Evolutionary conservation across 257 asterid genomes (phyloP), one percentile per base, ranked within the genome.

Genomic region (Lantana camara): DNA sequence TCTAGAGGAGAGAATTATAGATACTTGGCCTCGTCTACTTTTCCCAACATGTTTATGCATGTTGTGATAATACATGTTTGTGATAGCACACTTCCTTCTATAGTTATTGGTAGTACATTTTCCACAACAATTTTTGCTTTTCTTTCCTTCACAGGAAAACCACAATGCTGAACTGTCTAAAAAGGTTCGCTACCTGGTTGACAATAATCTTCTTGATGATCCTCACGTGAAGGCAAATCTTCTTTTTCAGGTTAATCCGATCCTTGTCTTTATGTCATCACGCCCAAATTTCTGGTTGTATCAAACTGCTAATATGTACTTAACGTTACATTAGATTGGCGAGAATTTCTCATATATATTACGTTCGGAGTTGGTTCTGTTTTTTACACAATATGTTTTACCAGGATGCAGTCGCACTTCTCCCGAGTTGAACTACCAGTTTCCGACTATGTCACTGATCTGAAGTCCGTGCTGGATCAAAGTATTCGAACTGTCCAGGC

Each of bases 181-280:
- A 57, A 87, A 82, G 82, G 90, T 93, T 66, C 89, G 66, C 27
- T 81, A 79, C 76, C 72, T 67, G 81, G 95, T 93, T 69, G 99
- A 93, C 83, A 77, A 83, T 66, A 81, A 77, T 78, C 83, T 85
- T 73, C 90, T 93, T 46, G 99, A 93, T 76, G 97, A 93, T 71
- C 99, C 99, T 58, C 99, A 93, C 72, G 96, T 90, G 73, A 93
- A 93, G 78, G 86, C 99, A 70, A 93, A 90, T 84, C 90, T 93
- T 75, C 97, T 93, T 57, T 77, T 93, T 58, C 99, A 93, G 97
- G 99, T 93, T 56, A 16, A 58, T 37, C 60, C 42, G 22, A 57
- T 64, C 66, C 68, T 73, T 68, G 34, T 30, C 42, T 75, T 63
- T 46, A 37, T 46, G 62, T 5, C 21, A 9, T 54, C 23, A 38